These are phyloP conservation scores for Paraglomus brasilianum DNA, from an alignment of 192 early-diverging fungal genomes.

Conservation along the genomic window DNA sequence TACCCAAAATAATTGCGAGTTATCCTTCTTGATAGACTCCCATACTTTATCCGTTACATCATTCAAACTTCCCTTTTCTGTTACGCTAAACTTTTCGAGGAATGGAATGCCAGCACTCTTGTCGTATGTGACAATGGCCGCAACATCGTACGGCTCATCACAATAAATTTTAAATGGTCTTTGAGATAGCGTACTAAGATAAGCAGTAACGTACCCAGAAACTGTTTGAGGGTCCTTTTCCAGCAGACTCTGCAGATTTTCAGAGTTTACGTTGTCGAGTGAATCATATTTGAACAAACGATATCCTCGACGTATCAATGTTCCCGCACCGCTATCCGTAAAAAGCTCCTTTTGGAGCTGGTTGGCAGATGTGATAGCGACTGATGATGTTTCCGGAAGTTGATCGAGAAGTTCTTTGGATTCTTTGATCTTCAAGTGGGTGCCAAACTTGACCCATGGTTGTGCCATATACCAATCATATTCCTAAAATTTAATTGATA, in stretches of 20 bases:
- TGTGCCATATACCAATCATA: constrained; percentile 93
- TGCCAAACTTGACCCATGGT: constrained; percentile 97
- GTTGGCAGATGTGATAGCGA: constrained; percentile 98
- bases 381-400: constrained; percentile 95
- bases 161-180: constrained; percentile 72
- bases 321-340: constrained; percentile 96
- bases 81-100: constrained; percentile 89
- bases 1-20: constrained; percentile 80
- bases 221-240: constrained; percentile 69
- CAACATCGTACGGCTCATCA: constrained; percentile 93
- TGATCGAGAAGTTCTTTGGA: constrained; percentile 96
- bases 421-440: constrained; percentile 96
- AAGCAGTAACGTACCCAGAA: constrained; percentile 65
- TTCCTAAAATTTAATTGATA: constrained; percentile 57
- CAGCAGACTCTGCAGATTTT: constrained; percentile 78
- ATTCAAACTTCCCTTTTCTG: constrained; percentile 83
- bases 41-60: constrained; percentile 97
- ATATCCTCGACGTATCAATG: constrained; percentile 95
- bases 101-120: constrained; percentile 54
- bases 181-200: constrained; percentile 66
- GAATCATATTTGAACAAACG: constrained; percentile 73
- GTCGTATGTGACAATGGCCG: constrained; percentile 75
- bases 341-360: constrained; percentile 99
- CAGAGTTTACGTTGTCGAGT: constrained; percentile 71
- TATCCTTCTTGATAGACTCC: constrained; percentile 84